A percentile compares a stretch with the other conserved stretches of the same genome.
phyloP scores from a whole-genome alignment of 495 filamentous ascomycete species.

The Neurospora sp. region DNA sequence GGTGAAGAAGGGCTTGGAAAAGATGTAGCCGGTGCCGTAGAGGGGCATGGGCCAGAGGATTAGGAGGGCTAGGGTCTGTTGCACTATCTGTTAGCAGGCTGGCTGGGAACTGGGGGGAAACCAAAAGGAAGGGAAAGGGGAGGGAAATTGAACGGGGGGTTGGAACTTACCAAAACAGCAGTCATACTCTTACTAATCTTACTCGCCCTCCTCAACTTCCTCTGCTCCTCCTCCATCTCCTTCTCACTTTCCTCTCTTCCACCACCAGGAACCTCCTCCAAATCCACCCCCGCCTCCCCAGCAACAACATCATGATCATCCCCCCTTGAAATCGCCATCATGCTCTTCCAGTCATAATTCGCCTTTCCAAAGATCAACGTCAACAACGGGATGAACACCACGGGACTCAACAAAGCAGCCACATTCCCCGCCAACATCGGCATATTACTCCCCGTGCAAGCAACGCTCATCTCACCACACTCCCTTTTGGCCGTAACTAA shows the following conservation, averaged over 20 bases:
- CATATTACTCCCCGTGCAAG: slow-evolving; percentile 70
- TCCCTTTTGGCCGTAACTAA: slow-evolving; percentile 77
- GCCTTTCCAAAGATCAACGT: slow-evolving; percentile 65
- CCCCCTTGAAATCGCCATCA: slow-evolving; percentile 72
- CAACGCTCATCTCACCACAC: slow-evolving; percentile 62
- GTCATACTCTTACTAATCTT: slow-evolving; percentile 74
- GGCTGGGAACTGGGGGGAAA: no score
- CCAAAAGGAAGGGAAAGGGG: not conserved
- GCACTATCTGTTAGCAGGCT: not conserved
- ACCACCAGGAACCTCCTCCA: slow-evolving; percentile 57
- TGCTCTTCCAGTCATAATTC: slow-evolving; percentile 83
- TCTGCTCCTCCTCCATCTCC: slow-evolving; percentile 49
- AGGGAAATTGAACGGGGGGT: not conserved
- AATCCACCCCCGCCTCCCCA: slow-evolving; percentile 55
- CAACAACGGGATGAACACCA: slow-evolving; percentile 69
- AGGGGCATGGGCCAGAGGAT: slow-evolving; percentile 94
- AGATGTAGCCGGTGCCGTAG: slow-evolving; percentile 80
- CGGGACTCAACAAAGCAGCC: slow-evolving; percentile 66
- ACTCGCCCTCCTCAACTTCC: slow-evolving; percentile 59
- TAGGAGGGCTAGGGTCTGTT: slow-evolving; percentile 57
- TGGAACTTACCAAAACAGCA: slow-evolving; percentile 40
- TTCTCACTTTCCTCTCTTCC: slow-evolving; percentile 21
- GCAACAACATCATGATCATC: slow-evolving; percentile 75
- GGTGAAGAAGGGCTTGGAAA: slow-evolving; percentile 85
- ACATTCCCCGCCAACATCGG: slow-evolving; percentile 85